Evolutionary conservation across 2,329 filamentous ascomycete species (phyloP).

Genomic region (Cercospora brassicicola): DNA sequence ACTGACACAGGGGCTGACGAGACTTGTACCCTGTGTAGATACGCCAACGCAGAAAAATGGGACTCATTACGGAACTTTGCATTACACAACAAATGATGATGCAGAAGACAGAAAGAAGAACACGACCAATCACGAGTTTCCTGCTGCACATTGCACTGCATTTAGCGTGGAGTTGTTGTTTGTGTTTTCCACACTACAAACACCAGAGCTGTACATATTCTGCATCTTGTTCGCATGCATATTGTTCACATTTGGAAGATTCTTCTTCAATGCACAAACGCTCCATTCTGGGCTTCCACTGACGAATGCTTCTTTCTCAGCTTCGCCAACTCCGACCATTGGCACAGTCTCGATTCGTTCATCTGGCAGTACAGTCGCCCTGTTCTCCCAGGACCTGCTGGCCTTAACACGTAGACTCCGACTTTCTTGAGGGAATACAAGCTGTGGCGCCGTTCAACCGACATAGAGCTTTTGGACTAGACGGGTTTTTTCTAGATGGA

Average conservation of each 20-base stretch:
- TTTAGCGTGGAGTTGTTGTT: background rate
- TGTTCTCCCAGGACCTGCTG: conserved; percentile 24
- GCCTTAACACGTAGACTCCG: conserved; percentile 6
- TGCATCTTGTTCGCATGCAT: background rate
- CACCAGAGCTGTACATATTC: conserved; percentile 7
- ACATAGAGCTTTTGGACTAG: background rate
- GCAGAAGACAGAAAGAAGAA: background rate
- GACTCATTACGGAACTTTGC: conserved; percentile 80
- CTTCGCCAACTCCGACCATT: conserved; percentile 34
- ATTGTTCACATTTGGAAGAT: background rate
- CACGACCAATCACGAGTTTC: background rate
- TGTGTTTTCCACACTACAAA: background rate
- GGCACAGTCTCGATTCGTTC: conserved; percentile 29
- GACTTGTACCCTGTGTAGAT: conserved; percentile 47
- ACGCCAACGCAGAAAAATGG: conserved; percentile 83
- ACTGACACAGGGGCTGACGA: conserved; percentile 38
- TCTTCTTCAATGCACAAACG: background rate
- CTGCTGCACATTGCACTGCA: background rate
- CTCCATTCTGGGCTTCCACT: conserved; percentile 9
- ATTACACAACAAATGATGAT: conserved; percentile 68
- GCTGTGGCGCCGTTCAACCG: too few relatives aligned
- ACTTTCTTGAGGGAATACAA: too few relatives aligned
- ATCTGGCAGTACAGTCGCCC: conserved; percentile 29
- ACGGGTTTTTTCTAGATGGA: background rate
- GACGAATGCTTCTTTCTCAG: conserved; percentile 22